These are phyloP conservation scores for Crepidotus variabilis DNA, from an alignment of 768 basidiomycete species.

Conservation along the genomic window DNA sequence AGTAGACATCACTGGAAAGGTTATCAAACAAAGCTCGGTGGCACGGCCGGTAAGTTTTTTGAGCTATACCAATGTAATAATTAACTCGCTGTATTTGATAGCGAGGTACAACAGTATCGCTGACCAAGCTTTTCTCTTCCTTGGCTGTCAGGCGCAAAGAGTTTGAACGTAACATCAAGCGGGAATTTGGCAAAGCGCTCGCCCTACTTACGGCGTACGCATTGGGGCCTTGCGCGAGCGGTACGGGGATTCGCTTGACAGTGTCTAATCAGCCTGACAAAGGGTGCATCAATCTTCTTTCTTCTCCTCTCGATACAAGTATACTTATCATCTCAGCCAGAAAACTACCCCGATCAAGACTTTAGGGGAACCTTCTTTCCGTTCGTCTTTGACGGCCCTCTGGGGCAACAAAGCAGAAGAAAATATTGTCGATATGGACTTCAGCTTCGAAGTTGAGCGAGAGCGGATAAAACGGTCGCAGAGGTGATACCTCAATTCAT, in stretches of 20 bases:
- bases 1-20: constrained; percentile 62
- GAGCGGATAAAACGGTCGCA: constrained; percentile 49
- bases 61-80: background rate
- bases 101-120: constrained; percentile 82
- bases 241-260: constrained; percentile 66
- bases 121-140: constrained; percentile 71
- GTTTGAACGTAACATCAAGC: constrained; percentile 81
- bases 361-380: constrained; percentile 57
- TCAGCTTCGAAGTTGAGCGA: constrained; percentile 64
- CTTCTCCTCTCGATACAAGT: background rate
- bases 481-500: constrained; percentile 11
- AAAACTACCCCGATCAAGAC: constrained; percentile 73
- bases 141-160: constrained; percentile 93
- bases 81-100: constrained; percentile 25
- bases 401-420: constrained; percentile 86
- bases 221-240: constrained; percentile 76
- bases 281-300: constrained; percentile 49
- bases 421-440: constrained; percentile 67
- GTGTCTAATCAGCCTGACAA: constrained; percentile 67
- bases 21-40: constrained; percentile 53
- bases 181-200: constrained; percentile 88
- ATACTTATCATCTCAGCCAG: constrained; percentile 31
- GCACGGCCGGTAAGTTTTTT: constrained; percentile 65
- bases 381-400: constrained; percentile 64
- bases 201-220: constrained; percentile 84